phyloP scores from a whole-genome alignment of 495 filamentous ascomycete species.

The Talaromyces nanjingensis region DNA sequence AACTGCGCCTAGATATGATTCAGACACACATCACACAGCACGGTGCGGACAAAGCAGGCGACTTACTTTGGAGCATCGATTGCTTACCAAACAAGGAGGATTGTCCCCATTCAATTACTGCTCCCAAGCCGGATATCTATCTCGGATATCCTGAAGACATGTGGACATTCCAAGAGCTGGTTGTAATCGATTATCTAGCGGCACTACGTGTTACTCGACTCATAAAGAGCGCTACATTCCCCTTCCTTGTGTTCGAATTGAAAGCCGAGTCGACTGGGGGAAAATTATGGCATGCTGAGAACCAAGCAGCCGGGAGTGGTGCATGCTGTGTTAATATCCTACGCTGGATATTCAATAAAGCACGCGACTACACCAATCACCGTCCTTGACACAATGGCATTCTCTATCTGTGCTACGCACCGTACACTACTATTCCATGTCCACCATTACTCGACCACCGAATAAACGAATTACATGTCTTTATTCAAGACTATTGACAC shows the following conservation, averaged over 20 bases:
- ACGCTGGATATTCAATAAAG: not conserved
- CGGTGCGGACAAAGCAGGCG: slow-evolving; percentile 6
- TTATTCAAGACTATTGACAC: too few species aligned
- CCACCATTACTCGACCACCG: too few species aligned
- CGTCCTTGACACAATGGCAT: too few species aligned
- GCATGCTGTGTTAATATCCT: slow-evolving; percentile 6
- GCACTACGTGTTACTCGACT: slow-evolving; percentile 6
- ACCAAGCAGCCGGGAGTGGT: slow-evolving; percentile 10
- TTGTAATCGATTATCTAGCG: slow-evolving; percentile 4
- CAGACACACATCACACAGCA: not conserved
- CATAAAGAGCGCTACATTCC: slow-evolving; percentile 5
- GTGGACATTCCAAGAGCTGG: slow-evolving; percentile 3
- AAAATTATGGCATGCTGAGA: slow-evolving; percentile 7
- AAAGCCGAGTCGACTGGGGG: slow-evolving; percentile 11
- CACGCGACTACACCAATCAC: too few species aligned
- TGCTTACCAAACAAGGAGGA: slow-evolving; percentile 9
- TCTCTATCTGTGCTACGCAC: too few species aligned
- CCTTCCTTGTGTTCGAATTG: slow-evolving; percentile 10
- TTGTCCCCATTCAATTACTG: slow-evolving; percentile 1
- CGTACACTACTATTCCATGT: too few species aligned
- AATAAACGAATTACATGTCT: too few species aligned
- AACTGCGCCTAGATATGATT: too few species aligned
- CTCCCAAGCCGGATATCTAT: slow-evolving; percentile 11
- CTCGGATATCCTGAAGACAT: slow-evolving; percentile 1
- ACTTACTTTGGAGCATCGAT: slow-evolving; percentile 5